Evolutionary conservation across 306 rosid genomes (phyloP).

Genomic region (Hippophae tibetana): DNA sequence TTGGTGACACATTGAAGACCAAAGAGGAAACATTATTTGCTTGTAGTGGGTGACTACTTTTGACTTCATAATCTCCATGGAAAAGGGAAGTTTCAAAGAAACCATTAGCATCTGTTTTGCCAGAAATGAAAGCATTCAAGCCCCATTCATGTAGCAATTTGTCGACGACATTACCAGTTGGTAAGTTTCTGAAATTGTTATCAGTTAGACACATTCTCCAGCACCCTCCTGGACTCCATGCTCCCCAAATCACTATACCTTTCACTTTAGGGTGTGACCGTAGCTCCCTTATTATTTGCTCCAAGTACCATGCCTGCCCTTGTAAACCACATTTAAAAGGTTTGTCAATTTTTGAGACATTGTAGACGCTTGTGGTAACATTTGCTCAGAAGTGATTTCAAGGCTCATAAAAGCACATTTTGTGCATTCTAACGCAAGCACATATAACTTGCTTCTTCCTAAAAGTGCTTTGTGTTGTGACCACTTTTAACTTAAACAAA

Average conservation of each 20-base stretch:
- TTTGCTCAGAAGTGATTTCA: too few relatives aligned
- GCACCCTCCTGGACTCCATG: constrained; percentile 41
- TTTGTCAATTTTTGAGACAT: too few relatives aligned
- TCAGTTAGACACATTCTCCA: constrained; percentile 51
- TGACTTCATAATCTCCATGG: constrained; percentile 39
- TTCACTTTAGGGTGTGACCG: constrained; percentile 50
- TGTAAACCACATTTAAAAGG: not conserved
- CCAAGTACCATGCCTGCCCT: constrained; percentile 37
- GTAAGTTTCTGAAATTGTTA: constrained; percentile 48
- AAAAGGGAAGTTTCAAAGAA: constrained; percentile 28
- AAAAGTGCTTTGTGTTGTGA: too few relatives aligned
- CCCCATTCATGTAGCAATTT: constrained; percentile 56
- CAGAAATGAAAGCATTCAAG: not conserved
- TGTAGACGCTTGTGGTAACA: too few relatives aligned
- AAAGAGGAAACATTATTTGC: constrained; percentile 13
- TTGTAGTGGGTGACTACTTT: constrained; percentile 15
- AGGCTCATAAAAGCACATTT: too few relatives aligned
- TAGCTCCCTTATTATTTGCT: constrained; percentile 49
- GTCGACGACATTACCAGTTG: constrained; percentile 64
- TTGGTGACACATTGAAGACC: constrained; percentile 13
- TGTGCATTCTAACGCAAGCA: too few relatives aligned
- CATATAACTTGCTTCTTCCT: too few relatives aligned
- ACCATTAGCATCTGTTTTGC: constrained; percentile 24
- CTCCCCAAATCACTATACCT: constrained; percentile 63
- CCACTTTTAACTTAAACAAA: too few relatives aligned